A percentile compares a stretch with the other conserved stretches of the same genome.
phyloP scores from a whole-genome alignment of 1,284 basidiomycete genomes.

The Moniliophthora roreri region DNA sequence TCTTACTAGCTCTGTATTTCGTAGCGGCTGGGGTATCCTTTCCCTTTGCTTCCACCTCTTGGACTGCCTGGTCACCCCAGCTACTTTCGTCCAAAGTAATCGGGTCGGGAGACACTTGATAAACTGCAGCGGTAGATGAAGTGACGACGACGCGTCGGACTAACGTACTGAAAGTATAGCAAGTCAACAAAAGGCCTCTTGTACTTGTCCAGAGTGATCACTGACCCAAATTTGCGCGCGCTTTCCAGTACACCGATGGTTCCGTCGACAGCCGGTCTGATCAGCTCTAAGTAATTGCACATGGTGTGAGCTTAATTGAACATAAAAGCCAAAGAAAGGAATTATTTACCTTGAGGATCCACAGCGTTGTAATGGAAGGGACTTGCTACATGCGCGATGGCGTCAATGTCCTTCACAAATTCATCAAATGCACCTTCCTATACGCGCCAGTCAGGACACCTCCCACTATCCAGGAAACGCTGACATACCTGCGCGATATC shows the following conservation, averaged over 20 bases:
- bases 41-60: constrained; percentile 44
- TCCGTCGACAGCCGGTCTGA: constrained; percentile 42
- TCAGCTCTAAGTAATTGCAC: constrained; percentile 24
- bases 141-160: constrained; percentile 68
- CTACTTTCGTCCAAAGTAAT: constrained; percentile 42
- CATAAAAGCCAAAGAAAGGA: too few species aligned
- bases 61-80: constrained; percentile 58
- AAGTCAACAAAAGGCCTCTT: too few species aligned
- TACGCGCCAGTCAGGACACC: not conserved
- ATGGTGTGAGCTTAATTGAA: too few species aligned
- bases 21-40: constrained; percentile 29
- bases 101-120: constrained; percentile 31
- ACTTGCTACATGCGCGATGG: constrained; percentile 27
- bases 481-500: constrained; percentile 21
- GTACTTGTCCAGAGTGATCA: too few species aligned
- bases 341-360: constrained; percentile 24
- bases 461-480: too few species aligned
- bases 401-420: constrained; percentile 29
- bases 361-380: constrained; percentile 20
- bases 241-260: constrained; percentile 40
- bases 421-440: constrained; percentile 31
- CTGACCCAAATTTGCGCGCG: constrained; percentile 27
- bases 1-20: constrained; percentile 47
- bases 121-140: constrained; percentile 56
- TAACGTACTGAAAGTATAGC: constrained; percentile 15